Base-by-base conservation (phyloP, 768 basidiomycete genomes). In the Lactarius indigo region DNA sequence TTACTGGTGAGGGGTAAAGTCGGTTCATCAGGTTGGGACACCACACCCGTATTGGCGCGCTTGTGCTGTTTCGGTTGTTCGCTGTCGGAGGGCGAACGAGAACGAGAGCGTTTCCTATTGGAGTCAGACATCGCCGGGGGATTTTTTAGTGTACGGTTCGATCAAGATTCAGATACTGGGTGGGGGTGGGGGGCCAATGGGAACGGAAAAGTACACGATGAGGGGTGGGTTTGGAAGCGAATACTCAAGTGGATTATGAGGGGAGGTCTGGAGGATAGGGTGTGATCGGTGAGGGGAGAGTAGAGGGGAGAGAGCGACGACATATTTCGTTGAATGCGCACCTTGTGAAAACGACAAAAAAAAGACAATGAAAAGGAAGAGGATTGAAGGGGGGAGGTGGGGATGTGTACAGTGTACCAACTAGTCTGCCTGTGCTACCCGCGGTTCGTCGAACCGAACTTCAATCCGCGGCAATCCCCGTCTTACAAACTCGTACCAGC, bases 81-180 rank as follows among this genome's bases (percentile, higher is more conserved):
- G 76, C 81, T 84, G 80, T 91, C 89, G 52, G 90, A 91, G 66
- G 90, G 87, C 61, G 91, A 93, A 75, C 91, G 91, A 72, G 91
- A 93, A 73, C 91, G 85, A 72, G 91, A 93, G 74, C 91, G 85
- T 79, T 93, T 93, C 79, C 91, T 89, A 77, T 82, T 90, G 72
- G 84, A 82, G 81, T 92, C 90, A 82, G 85, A 84, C 90, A 91
- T 91, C 78, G 83, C 85, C 83, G 83, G 84, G 39, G 4, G 5
- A 17, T 57, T 66, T 59, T 70, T 68, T 62, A 70, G 69, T 62
- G 62, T 56, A 65, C 54, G 66, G 65, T 20, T 63, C 65, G 63
- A 59, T 68, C 84, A 75, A 87, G 82, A 69, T 68, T 77, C 60
- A 79, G 75, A 73, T 59, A 71, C 77, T 78, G 75, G 74, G 65